phyloP scores from a whole-genome alignment of 2,329 filamentous ascomycete species.

The Aspergillus texensis region DNA sequence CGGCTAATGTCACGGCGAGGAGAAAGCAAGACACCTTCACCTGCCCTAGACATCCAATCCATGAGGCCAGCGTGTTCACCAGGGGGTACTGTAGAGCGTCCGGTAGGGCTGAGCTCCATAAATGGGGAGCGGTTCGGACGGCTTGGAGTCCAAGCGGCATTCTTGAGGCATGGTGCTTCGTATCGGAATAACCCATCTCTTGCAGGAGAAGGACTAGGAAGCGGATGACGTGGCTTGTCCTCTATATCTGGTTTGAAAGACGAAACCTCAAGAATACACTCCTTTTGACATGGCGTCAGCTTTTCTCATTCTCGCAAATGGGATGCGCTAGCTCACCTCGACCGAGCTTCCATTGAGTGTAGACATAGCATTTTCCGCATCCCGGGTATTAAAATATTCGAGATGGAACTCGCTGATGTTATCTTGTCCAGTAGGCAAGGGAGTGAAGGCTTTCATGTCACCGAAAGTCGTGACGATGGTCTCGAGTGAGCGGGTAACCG shows the following conservation, averaged over 20 bases:
- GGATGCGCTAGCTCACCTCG: slow-evolving; percentile 31
- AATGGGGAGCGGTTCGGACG: slow-evolving; percentile 24
- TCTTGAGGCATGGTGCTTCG: slow-evolving; percentile 19
- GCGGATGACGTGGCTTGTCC: slow-evolving; percentile 12
- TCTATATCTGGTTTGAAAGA: slow-evolving; percentile 36
- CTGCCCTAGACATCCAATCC: slow-evolving; percentile 34
- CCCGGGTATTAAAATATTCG: slow-evolving; percentile 44
- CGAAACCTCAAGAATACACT: slow-evolving; percentile 34
- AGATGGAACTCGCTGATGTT: slow-evolving; percentile 40
- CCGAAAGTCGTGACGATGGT: slow-evolving; percentile 41
- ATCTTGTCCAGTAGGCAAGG: slow-evolving; percentile 29
- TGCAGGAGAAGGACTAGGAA: slow-evolving; percentile 18
- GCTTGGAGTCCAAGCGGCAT: slow-evolving; percentile 18
- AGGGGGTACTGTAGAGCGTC: slow-evolving; percentile 42
- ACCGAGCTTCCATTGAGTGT: slow-evolving; percentile 39
- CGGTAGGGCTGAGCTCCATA: slow-evolving; percentile 42
- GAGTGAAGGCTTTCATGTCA: slow-evolving; percentile 39
- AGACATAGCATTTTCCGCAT: slow-evolving; percentile 38
- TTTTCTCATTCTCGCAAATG: not conserved
- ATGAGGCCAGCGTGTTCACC: slow-evolving; percentile 36
- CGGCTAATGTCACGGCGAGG: slow-evolving; percentile 31
- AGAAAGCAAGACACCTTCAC: slow-evolving; percentile 32
- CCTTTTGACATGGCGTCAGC: slow-evolving; percentile 21
- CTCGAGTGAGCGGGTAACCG: slow-evolving; percentile 53
- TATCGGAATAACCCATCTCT: slow-evolving; percentile 20